Percentiles rank a stretch among this genome's conserved stretches.
These are phyloP conservation scores for Helotiales sp. DNA, from an alignment of 2,329 filamentous ascomycete genomes.

Conservation along the genomic window DNA sequence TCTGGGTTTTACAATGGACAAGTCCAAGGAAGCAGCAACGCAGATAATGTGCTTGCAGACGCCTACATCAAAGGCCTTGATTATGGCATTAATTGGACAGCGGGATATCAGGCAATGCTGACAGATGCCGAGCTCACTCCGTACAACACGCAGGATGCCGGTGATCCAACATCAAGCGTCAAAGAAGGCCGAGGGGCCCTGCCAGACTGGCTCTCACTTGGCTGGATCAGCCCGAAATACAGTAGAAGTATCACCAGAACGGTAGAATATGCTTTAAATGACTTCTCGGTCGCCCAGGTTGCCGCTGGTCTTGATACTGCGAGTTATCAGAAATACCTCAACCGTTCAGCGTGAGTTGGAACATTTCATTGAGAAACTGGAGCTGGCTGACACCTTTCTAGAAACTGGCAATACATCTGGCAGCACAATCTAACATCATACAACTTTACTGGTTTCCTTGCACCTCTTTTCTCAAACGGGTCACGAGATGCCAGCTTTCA, in stretches of 20 bases:
- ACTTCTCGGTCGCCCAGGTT: conserved; percentile 65
- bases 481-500: not conserved
- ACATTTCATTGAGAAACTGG: too few species aligned
- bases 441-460: conserved; percentile 7
- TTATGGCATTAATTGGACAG: not conserved
- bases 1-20: not conserved
- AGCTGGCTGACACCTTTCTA: not conserved
- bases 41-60: not conserved
- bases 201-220: conserved; percentile 63
- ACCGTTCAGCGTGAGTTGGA: conserved; percentile 43
- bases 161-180: conserved; percentile 55
- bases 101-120: conserved; percentile 47
- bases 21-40: not conserved
- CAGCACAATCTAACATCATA: not conserved
- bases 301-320: conserved; percentile 51
- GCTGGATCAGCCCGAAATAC: conserved; percentile 63
- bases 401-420: conserved; percentile 4
- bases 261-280: conserved; percentile 67
- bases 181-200: conserved; percentile 61
- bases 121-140: conserved; percentile 54
- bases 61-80: not conserved
- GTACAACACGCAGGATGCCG: conserved; percentile 52
- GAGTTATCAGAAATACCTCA: conserved; percentile 47
- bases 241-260: conserved; percentile 58
- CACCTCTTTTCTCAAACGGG: not conserved